Evolutionary conservation across 129 eudicot species (phyloP).

Genomic region (Helichrysum umbraculigerum): DNA sequence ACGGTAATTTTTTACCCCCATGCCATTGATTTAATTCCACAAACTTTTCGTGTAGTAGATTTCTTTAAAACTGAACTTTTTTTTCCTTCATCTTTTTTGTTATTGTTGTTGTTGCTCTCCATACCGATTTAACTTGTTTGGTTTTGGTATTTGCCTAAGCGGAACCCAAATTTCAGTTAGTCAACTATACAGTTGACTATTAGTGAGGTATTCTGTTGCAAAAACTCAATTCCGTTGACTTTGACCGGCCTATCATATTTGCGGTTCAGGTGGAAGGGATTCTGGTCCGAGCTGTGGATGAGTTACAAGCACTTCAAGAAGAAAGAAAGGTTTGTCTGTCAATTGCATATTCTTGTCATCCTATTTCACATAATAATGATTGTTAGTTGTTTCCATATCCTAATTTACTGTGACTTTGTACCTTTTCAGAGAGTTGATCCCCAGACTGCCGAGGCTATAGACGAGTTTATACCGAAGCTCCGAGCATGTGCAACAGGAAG

Average conservation of each 20-base stretch:
- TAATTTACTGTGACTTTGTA: conserved; percentile 8
- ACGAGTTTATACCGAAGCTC: conserved; percentile 59
- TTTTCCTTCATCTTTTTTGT: too few relatives aligned
- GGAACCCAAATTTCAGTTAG: background rate
- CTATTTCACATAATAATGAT: background rate
- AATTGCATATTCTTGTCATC: background rate
- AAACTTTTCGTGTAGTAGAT: too few relatives aligned
- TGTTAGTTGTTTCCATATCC: conserved; percentile 5
- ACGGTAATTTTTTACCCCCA: conserved; percentile 47
- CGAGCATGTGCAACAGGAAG: conserved; percentile 69
- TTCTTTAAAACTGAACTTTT: too few relatives aligned
- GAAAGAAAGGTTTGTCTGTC: conserved; percentile 67
- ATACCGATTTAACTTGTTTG: background rate
- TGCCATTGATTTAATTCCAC: background rate
- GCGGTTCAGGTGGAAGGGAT: conserved; percentile 79
- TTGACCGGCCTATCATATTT: conserved; percentile 16
- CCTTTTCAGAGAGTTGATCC: conserved; percentile 85
- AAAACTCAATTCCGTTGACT: conserved; percentile 8
- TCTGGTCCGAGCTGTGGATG: conserved; percentile 68
- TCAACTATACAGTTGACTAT: background rate
- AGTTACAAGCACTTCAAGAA: conserved; percentile 83
- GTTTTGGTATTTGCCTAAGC: background rate
- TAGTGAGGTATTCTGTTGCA: conserved; percentile 11
- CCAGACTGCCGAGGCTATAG: conserved; percentile 76
- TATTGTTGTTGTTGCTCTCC: too few relatives aligned